These are phyloP conservation scores for Fraxinus sp. DNA, from an alignment of 305 asterid genomes.

Conservation along the genomic window DNA sequence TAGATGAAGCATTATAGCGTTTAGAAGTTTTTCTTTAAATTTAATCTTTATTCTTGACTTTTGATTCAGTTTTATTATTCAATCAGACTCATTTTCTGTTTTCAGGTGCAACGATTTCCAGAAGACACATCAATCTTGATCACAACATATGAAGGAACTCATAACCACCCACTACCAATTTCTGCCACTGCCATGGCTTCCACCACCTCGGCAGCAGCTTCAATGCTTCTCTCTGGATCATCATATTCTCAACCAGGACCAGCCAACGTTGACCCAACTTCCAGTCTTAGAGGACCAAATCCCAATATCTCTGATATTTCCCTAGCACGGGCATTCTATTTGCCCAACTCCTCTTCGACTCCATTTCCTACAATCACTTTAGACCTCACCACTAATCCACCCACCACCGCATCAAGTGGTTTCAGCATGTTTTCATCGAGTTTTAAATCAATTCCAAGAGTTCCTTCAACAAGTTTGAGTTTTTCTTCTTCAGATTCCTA, in stretches of 20 bases:
- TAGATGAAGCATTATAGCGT: neutral
- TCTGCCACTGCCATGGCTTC: conserved; percentile 93
- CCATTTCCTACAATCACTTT: conserved; percentile 73
- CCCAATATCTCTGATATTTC: conserved; percentile 25
- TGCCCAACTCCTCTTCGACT: conserved; percentile 37
- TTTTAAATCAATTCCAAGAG: conserved; percentile 32
- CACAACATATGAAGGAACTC: conserved; percentile 86
- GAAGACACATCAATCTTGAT: conserved; percentile 71
- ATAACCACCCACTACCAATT: conserved; percentile 76
- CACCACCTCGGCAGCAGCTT: conserved; percentile 86
- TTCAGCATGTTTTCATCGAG: conserved; percentile 43
- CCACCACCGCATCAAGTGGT: conserved; percentile 33
- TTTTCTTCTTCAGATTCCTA: conserved; percentile 41
- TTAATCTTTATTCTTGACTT: neutral
- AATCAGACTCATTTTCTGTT: neutral
- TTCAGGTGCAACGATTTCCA: conserved; percentile 70
- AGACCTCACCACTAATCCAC: conserved; percentile 60
- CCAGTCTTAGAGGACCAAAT: conserved; percentile 30
- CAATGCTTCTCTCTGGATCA: conserved; percentile 88
- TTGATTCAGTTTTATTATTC: neutral
- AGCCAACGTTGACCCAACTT: conserved; percentile 22
- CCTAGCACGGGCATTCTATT: conserved; percentile 30
- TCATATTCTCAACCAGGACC: conserved; percentile 43
- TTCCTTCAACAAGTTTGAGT: conserved; percentile 49
- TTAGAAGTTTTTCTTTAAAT: neutral